A percentile compares a stretch with the other conserved stretches of the same genome.
These are phyloP conservation scores for Penicillium nordicum DNA, from an alignment of 2,329 filamentous ascomycete species.

Conservation along the genomic window DNA sequence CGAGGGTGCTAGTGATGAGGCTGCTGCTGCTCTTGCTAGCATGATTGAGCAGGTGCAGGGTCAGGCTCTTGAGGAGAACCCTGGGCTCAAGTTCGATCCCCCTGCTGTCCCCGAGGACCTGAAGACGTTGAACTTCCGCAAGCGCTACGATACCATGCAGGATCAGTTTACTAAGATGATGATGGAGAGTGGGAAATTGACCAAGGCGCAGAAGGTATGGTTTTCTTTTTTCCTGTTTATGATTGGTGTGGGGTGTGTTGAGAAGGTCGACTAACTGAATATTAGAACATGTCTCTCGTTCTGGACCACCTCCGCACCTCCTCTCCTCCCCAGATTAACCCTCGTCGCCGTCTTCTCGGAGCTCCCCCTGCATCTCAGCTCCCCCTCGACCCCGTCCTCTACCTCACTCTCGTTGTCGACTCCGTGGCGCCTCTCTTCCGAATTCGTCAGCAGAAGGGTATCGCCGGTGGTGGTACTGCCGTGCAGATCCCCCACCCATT, in stretches of 20 bases:
- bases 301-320: conserved; percentile 80
- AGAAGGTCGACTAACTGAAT: not conserved
- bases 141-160: conserved; percentile 81
- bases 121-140: conserved; percentile 62
- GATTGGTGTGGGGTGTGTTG: not conserved
- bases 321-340: conserved; percentile 71
- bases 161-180: conserved; percentile 84
- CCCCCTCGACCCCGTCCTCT: conserved; percentile 82
- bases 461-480: conserved; percentile 79
- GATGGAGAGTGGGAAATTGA: conserved; percentile 89
- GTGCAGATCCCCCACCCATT: conserved; percentile 81
- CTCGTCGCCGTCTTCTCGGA: conserved; percentile 57
- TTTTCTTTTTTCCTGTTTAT: not conserved
- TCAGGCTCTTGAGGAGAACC: conserved; percentile 35
- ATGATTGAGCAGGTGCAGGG: conserved; percentile 38
- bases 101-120: conserved; percentile 61
- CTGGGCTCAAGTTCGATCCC: conserved; percentile 74
- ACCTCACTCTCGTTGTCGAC: conserved; percentile 87
- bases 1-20: conserved; percentile 23
- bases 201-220: conserved; percentile 77
- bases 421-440: conserved; percentile 85
- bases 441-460: conserved; percentile 70
- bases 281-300: conserved; percentile 77
- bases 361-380: conserved; percentile 76
- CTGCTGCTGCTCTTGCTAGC: conserved; percentile 32